Evolutionary conservation across 177 flowering plant species (phyloP), one percentile per base, ranked within the genome.

Genomic region (Tripterygium wilfordii): DNA sequence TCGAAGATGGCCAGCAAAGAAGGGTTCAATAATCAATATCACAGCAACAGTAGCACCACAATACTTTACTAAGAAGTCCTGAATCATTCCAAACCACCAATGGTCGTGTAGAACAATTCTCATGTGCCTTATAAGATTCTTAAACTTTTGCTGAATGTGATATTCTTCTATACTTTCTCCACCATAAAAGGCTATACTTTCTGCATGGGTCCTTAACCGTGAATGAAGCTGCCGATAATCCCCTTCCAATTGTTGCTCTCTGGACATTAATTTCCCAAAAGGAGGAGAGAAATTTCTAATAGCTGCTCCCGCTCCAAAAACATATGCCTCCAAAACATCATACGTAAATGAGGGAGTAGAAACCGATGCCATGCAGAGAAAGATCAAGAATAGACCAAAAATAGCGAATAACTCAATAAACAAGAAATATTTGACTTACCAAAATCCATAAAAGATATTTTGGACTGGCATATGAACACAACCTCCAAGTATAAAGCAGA

Each of bases 41-140:
- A 88, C 99, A 49, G 91, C 97, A 40, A 94, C 88, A 37, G 99
- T 94, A 32, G 97, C 97, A 59, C 97, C 99, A 59, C 90, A 88
- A 70, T 94, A 94, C 76, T 94, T 94, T 65, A 87, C 52, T 36
- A 94, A 65, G 65, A 94, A 94, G 61, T 94, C 99, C 51, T 94
- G 99, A 64, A 94, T 85, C 95, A 94, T 94, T 60, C 99, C 99
- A 75, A 94, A 94, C 99, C 99, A 94, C 99, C 99, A 94, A 58
- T 90, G 92, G 31, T 94, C 95, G 58, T 90, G 97, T 53, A 71
- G 88, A 45, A 90, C 99, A 67, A 61, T 60, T 31, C 73, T 64
- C 90, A 89, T 58, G 56, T 94, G 99, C 60, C 55, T 58, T 38
- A 81, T 67, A 42, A 94, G 85, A 45, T 54, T 60, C 64, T 63